Base-by-base conservation (phyloP, 2,329 filamentous ascomycete genomes). In the Aspergillus latus region DNA sequence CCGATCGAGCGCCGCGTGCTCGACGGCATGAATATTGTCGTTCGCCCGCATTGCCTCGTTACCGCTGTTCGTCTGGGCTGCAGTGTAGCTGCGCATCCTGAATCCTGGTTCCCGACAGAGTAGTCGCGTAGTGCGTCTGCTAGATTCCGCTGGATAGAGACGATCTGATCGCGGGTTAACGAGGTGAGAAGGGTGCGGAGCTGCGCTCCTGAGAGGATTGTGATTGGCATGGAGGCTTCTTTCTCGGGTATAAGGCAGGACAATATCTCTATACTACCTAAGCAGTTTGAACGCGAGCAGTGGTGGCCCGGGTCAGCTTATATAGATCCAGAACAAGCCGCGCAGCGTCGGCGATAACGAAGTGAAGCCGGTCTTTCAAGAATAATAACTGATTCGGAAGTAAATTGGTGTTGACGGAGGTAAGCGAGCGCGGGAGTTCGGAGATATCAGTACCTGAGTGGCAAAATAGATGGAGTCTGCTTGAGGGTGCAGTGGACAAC, bases 21-120 rank as follows among this genome's bases (percentile, higher is more conserved):
- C 10, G 84, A 84, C 2, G 87, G 86, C 84, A 88, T 87, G 72
- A 88, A 87, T 8, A 88, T 74, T 3, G 84, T 87, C 1, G 82
- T 84, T 32, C 80, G 79, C 3, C 85, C 85, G 77, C 85, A 80
- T 50, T 80, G 80, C 10, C 83, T 81, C 51, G 82, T 83, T 51
- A 88, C 79, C 1, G 80, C 76, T 1, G 84, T 87, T 39, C 85
- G 78, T 55, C 82, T 79, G 0, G 85, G 85, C 59, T 89, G 86
- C 59, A 83, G 86, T 8, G 78, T 77, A 1, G 83, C 81, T 52
- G 80, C 82, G 63, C 82, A 86, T 36, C 80, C 81, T 36, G 82
- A 75, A 37, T 81, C 78, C 54, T 87, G 84, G 26, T 79, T 81
- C 3, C 82, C 80, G 11, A 84, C 86, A 0, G 85, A 88, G 65